Percentiles rank a stretch among this genome's conserved stretches.
These are phyloP conservation scores for Mucor saturninus DNA, from an alignment of 371 early-diverging fungal species.

Conservation along the genomic window DNA sequence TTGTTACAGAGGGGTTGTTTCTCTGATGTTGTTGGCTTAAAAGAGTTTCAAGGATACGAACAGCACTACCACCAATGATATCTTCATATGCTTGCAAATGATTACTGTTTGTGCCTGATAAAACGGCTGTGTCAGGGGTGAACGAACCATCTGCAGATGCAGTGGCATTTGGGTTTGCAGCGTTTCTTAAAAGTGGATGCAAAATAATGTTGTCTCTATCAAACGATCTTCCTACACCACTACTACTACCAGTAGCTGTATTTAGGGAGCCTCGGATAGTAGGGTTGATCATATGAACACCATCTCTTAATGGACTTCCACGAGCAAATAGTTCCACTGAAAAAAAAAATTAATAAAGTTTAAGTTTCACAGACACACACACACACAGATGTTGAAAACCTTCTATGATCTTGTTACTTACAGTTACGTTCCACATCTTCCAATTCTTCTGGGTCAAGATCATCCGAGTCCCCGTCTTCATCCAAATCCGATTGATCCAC, in stretches of 20 bases:
- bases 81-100: slow-evolving; percentile 66
- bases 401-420: slow-evolving; percentile 4
- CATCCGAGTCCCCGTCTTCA: slow-evolving; percentile 36
- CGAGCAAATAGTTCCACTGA: slow-evolving; percentile 7
- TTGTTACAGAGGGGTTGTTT: slow-evolving; percentile 3
- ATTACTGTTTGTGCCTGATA: slow-evolving; percentile 20
- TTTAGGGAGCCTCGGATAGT: slow-evolving; percentile 14
- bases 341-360: neutral
- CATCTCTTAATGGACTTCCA: slow-evolving; percentile 1
- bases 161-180: neutral
- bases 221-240: slow-evolving; percentile 1
- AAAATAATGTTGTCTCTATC: slow-evolving; percentile 30
- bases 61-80: slow-evolving; percentile 70
- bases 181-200: slow-evolving; percentile 25
- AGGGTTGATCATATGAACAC: slow-evolving; percentile 15
- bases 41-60: slow-evolving; percentile 69
- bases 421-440: slow-evolving; percentile 45
- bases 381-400: too few species aligned
- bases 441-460: slow-evolving; percentile 28
- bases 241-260: neutral
- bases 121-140: slow-evolving; percentile 4
- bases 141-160: neutral
- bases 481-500: slow-evolving; percentile 20
- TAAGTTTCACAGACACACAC: too few species aligned
- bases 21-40: slow-evolving; percentile 30